Percentiles rank a stretch among this genome's conserved stretches.
These are phyloP conservation scores for Mycena metata DNA, from an alignment of 768 basidiomycete genomes.

Conservation along the genomic window DNA sequence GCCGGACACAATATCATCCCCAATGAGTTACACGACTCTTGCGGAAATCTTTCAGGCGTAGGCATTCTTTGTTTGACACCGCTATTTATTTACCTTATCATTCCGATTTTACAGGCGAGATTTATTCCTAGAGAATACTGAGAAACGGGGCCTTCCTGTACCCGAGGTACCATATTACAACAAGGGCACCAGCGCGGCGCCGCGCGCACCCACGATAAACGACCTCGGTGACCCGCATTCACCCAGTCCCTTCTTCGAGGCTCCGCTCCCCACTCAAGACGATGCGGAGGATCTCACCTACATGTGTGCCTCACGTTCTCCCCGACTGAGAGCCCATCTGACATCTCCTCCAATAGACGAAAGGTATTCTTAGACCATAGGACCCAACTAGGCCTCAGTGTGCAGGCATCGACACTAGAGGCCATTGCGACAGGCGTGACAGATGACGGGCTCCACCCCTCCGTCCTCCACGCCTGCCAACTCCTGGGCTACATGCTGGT, in stretches of 20 bases:
- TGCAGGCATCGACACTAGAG: neutral
- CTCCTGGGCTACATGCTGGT: constrained; percentile 32
- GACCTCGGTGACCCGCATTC: neutral
- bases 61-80: neutral
- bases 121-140: constrained; percentile 12
- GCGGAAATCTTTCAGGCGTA: constrained; percentile 8
- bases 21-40: neutral
- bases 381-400: constrained; percentile 30
- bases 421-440: neutral
- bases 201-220: neutral
- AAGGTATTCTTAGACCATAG: constrained; percentile 23
- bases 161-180: neutral
- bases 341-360: neutral
- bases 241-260: neutral
- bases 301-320: constrained; percentile 3
- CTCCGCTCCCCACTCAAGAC: neutral
- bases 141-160: neutral
- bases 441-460: constrained; percentile 16
- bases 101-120: neutral
- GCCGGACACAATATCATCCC: neutral
- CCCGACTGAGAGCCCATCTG: too few relatives aligned
- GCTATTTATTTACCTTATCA: neutral
- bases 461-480: constrained; percentile 29
- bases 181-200: too few relatives aligned
- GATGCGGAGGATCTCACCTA: constrained; percentile 12